phyloP scores from a whole-genome alignment of 148 eudicot genomes.

The Spergularia bocconei region DNA sequence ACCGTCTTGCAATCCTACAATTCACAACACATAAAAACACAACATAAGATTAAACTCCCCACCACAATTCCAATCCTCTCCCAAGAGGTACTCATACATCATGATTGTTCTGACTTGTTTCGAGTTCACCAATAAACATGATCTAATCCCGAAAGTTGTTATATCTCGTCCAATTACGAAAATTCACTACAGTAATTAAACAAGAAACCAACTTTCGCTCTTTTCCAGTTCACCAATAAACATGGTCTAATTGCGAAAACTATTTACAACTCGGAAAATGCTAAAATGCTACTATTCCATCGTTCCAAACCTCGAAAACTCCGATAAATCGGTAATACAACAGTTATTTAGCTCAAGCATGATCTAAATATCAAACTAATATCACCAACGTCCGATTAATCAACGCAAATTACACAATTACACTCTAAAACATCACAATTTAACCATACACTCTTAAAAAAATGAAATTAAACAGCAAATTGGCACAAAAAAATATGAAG shows the following conservation, averaged over 20 bases:
- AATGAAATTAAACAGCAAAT: not conserved
- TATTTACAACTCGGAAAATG: not conserved
- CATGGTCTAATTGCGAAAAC: not conserved
- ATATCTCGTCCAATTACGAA: too few species aligned
- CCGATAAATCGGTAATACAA: too few species aligned
- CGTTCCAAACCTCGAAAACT: not conserved
- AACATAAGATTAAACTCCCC: not conserved
- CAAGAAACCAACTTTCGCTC: too few species aligned
- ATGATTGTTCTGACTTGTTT: not conserved
- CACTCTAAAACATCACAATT: too few species aligned
- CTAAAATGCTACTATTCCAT: not conserved
- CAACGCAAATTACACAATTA: too few species aligned
- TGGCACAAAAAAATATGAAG: not conserved
- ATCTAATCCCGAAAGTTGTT: not conserved
- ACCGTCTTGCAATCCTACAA: slow-evolving; percentile 74
- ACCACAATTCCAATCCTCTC: not conserved
- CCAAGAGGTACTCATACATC: not conserved
- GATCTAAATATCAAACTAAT: too few species aligned
- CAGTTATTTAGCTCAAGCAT: too few species aligned
- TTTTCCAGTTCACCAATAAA: not conserved
- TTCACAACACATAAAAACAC: slow-evolving; percentile 6
- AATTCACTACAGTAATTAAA: too few species aligned
- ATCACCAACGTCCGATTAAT: too few species aligned
- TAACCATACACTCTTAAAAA: not conserved
- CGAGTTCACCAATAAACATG: not conserved